Base-by-base conservation (phyloP, 2,329 filamentous ascomycete species). In the Ascosphaera apis region DNA sequence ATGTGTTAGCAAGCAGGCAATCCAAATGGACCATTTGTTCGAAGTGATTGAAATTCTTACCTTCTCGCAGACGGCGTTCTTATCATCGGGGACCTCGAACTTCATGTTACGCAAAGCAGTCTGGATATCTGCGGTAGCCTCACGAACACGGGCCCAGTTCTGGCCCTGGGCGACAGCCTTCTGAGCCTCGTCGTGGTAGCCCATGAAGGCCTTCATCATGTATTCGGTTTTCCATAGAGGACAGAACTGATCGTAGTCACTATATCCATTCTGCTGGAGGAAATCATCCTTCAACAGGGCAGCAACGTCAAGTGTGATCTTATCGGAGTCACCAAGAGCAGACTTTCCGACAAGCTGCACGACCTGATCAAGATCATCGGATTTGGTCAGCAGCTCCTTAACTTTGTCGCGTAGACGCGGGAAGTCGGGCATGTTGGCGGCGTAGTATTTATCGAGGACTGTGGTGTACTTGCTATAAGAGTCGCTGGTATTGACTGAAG, bases 151-250 rank as follows among this genome's bases (percentile, higher is more conserved):
- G 53, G 66, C 63, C 88, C 88, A 98, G 58, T 64, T 76, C 59
- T 86, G 78, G 41, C 88, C 88, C 57, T 92, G 82, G 4, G 78
- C 68, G 52, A 98, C 70, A 4, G 82, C 83, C 70, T 93, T 95
- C 57, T 95, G 86, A 16, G 82, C 76, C 65, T 98, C 88, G 50
- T 98, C 91, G 55, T 93, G 82, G 70, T 86, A 98, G 39, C 76
- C 80, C 66, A 98, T 80, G 74, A 98, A 95, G 44, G 82, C 77
- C 70, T 91, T 93, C 88, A 98, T 98, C 88, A 98, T 95, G 76
- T 88, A 98, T 57, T 91, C 79, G 0, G 88, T 98, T 76, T 98
- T 98, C 88, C 88, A 98, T 51, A 98, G 70, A 35, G 88, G 88
- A 54, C 88, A 98, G 72, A 91, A 98, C 62, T 95, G 84, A 54